Evolutionary conservation across 2,329 filamentous ascomycete species (phyloP), one percentile per base, ranked within the genome.

Genomic region (Alternaria postmessia): DNA sequence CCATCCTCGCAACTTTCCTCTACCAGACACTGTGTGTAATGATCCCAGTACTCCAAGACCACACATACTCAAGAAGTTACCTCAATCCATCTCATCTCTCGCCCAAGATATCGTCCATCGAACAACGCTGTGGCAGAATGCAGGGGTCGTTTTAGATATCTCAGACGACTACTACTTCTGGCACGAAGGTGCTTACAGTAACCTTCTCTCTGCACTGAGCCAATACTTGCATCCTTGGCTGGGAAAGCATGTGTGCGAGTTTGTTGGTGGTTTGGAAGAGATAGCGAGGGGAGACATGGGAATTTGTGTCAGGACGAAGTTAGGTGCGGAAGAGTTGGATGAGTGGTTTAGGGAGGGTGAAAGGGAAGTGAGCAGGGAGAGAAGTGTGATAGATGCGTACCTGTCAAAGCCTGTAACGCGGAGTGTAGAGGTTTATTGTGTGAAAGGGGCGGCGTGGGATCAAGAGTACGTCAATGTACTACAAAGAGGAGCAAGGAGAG

Each of bases 101-200:
- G 55, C 55, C n/a, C 41, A 46, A 5, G 26, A 44, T 12, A 39
- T 57, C 9, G 30, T 53, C 7, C 6, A n/a, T 36, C 32, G 41
- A 12, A 53, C 55, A 3, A 28, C 7, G 1, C 24, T 46, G 5
- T 49, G 43, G 34, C 8, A 49, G 8, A 42, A 55, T 18, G 12
- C 51, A 36, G 26, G 28, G 41, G 12, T 41, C 43, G 16, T 43
- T 16, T 11, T 59, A 7, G 9, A 26, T 26, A 53, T 48, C 38
- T 39, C 54, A 26, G 66, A 64, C 9, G 51, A 57, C 5, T 63
- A 67, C 42, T 62, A 55, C 32, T 57, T 54, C 42, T 67, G 66
- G 66, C 54, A 57, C 7, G 54, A 64, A 34, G 54, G 43, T 6
- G 62, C 51, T 8, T 16, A 54, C 24, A n/a, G 34, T 12, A 24